Evolutionary conservation across 2,329 filamentous ascomycete genomes (phyloP).

Genomic region (Xylariales sp.): DNA sequence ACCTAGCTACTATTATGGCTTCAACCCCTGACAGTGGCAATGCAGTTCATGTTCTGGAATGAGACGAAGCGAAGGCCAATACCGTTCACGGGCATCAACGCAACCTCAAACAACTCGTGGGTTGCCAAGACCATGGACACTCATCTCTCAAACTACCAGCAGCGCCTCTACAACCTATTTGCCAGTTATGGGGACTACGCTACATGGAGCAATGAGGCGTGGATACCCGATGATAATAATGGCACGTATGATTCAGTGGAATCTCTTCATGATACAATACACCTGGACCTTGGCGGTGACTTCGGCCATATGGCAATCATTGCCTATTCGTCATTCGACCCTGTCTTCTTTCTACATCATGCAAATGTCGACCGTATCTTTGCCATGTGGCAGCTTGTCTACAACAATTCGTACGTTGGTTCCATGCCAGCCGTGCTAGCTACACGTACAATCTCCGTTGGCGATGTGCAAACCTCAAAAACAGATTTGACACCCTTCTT

Average conservation of each 20-base stretch:
- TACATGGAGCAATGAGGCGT: slow-evolving; percentile 65
- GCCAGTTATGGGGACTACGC: slow-evolving; percentile 64
- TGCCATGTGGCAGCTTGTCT: slow-evolving; percentile 71
- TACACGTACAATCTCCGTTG: slow-evolving; percentile 56
- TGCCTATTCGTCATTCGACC: slow-evolving; percentile 72
- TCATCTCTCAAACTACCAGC: slow-evolving; percentile 50
- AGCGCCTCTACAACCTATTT: slow-evolving; percentile 63
- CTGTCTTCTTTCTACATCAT: slow-evolving; percentile 75
- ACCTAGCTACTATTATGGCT: background rate
- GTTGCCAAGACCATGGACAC: slow-evolving; percentile 49
- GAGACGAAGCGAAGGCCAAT: slow-evolving; percentile 55
- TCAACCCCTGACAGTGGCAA: slow-evolving; percentile 9
- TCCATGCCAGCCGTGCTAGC: slow-evolving; percentile 49
- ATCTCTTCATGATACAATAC: slow-evolving; percentile 59
- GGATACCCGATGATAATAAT: slow-evolving; percentile 43
- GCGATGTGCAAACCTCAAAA: slow-evolving; percentile 47
- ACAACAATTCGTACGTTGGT: slow-evolving; percentile 63
- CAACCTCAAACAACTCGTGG: slow-evolving; percentile 54
- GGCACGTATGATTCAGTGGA: slow-evolving; percentile 60
- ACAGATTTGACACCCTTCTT: slow-evolving; percentile 67
- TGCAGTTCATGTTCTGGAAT: slow-evolving; percentile 53
- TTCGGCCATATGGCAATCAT: slow-evolving; percentile 61
- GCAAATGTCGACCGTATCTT: slow-evolving; percentile 70
- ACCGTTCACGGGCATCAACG: slow-evolving; percentile 31
- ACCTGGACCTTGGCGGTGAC: slow-evolving; percentile 52